Conservation (phyloP, 805 yeast species). For the Candida verbasci region DNA sequence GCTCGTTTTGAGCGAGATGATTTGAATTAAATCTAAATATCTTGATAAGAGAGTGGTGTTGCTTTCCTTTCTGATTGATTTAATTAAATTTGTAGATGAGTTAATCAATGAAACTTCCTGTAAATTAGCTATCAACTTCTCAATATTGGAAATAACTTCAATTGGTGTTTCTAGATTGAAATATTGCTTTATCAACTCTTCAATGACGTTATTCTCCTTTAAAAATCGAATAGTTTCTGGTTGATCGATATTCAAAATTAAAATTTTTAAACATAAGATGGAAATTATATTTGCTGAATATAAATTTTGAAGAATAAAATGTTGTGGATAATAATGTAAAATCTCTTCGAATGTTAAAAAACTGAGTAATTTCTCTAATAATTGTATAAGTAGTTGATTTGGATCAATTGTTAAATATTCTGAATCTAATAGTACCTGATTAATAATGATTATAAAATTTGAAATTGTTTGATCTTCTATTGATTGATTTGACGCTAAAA, state of each 20-base stretch:
- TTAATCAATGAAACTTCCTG: not conserved
- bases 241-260: constrained; percentile 7
- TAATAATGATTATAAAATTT: constrained; percentile 9
- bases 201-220: constrained; percentile 1
- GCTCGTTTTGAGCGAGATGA: constrained; percentile 11
- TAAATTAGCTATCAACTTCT: constrained; percentile 5
- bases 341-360: constrained; percentile 12
- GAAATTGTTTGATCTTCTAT: not conserved
- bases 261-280: constrained; percentile 9
- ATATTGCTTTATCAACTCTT: constrained; percentile 3
- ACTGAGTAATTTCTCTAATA: constrained; percentile 11
- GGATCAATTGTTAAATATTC: constrained; percentile 14
- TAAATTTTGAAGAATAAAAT: constrained; percentile 13
- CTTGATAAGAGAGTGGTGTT: constrained; percentile 17
- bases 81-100: constrained; percentile 7
- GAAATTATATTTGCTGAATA: not conserved
- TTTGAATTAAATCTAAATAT: constrained; percentile 14
- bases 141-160: constrained; percentile 10
- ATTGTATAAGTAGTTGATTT: constrained; percentile 9
- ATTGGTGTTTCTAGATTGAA: constrained; percentile 6
- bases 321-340: constrained; percentile 13
- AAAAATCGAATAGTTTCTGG: constrained; percentile 6
- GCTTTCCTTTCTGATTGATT: constrained; percentile 6
- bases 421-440: constrained; percentile 10
- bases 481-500: not conserved